Evolutionary conservation across 306 rosid species (phyloP), one percentile per base, ranked within the genome.

Genomic region (Oxytropis ochrocephala): DNA sequence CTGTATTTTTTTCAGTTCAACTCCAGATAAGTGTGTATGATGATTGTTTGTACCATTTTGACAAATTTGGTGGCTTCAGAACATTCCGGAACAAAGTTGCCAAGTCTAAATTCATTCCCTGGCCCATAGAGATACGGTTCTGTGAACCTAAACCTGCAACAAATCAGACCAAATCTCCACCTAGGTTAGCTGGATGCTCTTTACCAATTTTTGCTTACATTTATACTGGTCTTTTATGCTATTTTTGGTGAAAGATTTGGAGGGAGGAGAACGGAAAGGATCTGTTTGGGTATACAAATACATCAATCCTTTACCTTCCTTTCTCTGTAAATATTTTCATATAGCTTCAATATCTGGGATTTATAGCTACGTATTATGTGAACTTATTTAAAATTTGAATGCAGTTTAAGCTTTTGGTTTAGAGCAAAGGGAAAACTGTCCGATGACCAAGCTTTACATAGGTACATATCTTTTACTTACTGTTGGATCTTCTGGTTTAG

Each of bases 81-180:
- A 85, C 95, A 42, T 94, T 90, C 69, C 92, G 97, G 46, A 85
- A 83, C 83, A 94, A 94, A 88, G 96, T 85, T 73, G 98, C 97
- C 44, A 18, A 81, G 3, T 35, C 54, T 67, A 41, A 81, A n/a
- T 88, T 85, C 74, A 75, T 82, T 73, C 98, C 97, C 21, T 94
- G 97, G 98, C 98, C 98, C 39, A 90, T 94, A 38, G 98, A 94
- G 81, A 85, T 94, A 77, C 89, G 97, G 36, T 94, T 90, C 80
- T 90, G 97, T 82, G 98, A 88, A 73, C 98, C 97, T 18, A 84
- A 35, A 50, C 69, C 76, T 53, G 74, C 84, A 14, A 90, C 98
- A 18, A 90, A 75, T 80, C 90, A 85, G 85, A 94, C 96, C 54
- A 90, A 90, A 56, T 76, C 96, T 79, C 88, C 95, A 72, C 92